Evolutionary conservation across 2,329 filamentous ascomycete species (phyloP).

Genomic region (Aaosphaeria pasadenensis): DNA sequence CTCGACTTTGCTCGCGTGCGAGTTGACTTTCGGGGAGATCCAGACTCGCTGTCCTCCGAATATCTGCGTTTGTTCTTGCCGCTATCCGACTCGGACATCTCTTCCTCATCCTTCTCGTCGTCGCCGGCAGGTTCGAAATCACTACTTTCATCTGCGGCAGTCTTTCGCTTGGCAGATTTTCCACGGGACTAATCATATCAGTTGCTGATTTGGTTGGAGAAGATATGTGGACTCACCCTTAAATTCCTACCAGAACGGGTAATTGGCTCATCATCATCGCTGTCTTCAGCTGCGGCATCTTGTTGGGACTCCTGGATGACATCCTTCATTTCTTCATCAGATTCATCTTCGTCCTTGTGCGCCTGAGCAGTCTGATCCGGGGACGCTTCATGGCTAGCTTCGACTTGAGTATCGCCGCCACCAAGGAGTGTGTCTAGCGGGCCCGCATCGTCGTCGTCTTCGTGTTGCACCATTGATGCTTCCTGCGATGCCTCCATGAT

Average conservation of each 20-base stretch:
- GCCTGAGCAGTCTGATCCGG: constrained; percentile 30
- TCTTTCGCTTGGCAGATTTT: constrained; percentile 31
- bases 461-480: constrained; percentile 35
- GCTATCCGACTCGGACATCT: constrained; percentile 53
- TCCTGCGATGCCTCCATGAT: constrained; percentile 56
- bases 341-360: constrained; percentile 18
- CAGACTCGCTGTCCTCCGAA: constrained; percentile 35
- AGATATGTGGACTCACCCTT: constrained; percentile 10
- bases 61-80: constrained; percentile 40
- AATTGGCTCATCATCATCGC: constrained; percentile 57
- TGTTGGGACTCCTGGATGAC: constrained; percentile 45
- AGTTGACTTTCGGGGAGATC: constrained; percentile 49
- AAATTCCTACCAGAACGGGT: constrained; percentile 44
- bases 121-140: constrained; percentile 62
- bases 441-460: constrained; percentile 28
- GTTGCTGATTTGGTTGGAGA: constrained; percentile 1
- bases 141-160: constrained; percentile 55
- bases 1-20: constrained; percentile 48
- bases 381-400: constrained; percentile 30
- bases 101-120: constrained; percentile 51
- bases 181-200: constrained; percentile 25
- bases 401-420: constrained; percentile 34
- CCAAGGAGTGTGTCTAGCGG: constrained; percentile 32
- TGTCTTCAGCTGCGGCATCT: constrained; percentile 45
- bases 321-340: constrained; percentile 26